Base-by-base conservation (phyloP, 768 basidiomycete species). In the Leccinum sublutescens region DNA sequence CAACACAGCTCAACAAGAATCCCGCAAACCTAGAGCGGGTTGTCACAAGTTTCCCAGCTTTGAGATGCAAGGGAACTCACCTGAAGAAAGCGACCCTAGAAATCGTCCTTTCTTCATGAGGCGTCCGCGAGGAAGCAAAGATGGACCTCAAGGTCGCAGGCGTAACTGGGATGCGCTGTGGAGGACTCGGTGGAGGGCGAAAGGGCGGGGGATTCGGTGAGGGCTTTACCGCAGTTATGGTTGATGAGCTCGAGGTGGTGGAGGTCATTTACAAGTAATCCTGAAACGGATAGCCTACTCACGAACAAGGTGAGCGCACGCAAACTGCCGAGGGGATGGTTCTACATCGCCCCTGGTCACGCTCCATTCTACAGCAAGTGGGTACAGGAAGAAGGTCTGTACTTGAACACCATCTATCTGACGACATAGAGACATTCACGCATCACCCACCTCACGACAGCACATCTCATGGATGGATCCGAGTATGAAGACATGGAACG, bases 21-120 rank as follows among this genome's bases (percentile, higher is more conserved):
- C 91, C 92, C 2, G 89, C 79, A 71, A 94, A 94, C 58, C 91
- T 93, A 19, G 17, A 57, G 36, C 40, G 14, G 27, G 58, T 50
- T 23, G 15, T 59, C 7, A 36, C 48, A 23, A 10, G 12, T 19
- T 38, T 43, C 6, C 2, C 15, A 43, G 21, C 5, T 3, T 17
- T 25, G 58, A 38, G 47, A 23, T 19, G 19, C 19, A 33, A 45
- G 31, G 55, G 57, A 56, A 54, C 67, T 50, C 71, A 89, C 91
- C 92, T 83, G 73, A 93, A 93, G 78, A 94, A 94, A 31, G 92
- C 91, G 54, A 91, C 80, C 14, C 91, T 83, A 40, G 91, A 94
- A 54, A 94, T 85, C 1, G 89, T 86, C 29, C 92, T 83, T 71
- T 94, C 91, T 69, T 94, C 91, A 56, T 87, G 77, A 3, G 88